Base-by-base conservation (phyloP, 768 basidiomycete species). In the Tylopilus sp. region DNA sequence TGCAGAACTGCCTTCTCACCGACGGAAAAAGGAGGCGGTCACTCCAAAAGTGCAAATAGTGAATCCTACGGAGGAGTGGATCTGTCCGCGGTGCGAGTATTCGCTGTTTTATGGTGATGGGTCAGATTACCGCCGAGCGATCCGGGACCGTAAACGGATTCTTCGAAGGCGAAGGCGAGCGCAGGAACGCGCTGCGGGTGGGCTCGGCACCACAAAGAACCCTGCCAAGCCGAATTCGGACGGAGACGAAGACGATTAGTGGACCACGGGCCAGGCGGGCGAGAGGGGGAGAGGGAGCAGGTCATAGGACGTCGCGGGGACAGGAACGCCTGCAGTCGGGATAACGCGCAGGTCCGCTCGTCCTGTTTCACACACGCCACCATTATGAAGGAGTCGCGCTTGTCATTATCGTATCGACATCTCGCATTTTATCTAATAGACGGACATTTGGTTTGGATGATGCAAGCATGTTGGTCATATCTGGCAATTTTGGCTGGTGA, bases 1-100 rank as follows among this genome's bases (percentile, higher is more conserved):
- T 14, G 85, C 87, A 13, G 83, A 87, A 56, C 76, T 90, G 38
- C 82, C 86, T 16, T 75, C 79, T 36, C 77, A 71, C 29, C 69
- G 73, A 51, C 63, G 68, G 41, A 64, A 67, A 45, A 61, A 64
- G 58, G 59, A 61, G 51, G 47, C 55, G 8, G 57, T 68, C 59
- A 55, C 69, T 30, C 52, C 70, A 24, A 61, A 62, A 22, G 21
- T 71, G 25, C 68, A 70, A 54, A 69, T 85, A 48, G 78, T 77
- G 22, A 78, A 82, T 53, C 83, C 85, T 9, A 77, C 72, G 30
- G 92, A 97, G 22, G 96, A 98, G 68, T 97, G 91, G 87, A 86
- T 98, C 53, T 98, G 96, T 67, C 82, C 88, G 56, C 89, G 88
- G 63, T 98, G 96, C 75, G 96, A 98, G 72, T 95, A 93, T 68